Conservation (phyloP, 1,139 yeast species). For the Saccharomyces hybrid region DNA sequence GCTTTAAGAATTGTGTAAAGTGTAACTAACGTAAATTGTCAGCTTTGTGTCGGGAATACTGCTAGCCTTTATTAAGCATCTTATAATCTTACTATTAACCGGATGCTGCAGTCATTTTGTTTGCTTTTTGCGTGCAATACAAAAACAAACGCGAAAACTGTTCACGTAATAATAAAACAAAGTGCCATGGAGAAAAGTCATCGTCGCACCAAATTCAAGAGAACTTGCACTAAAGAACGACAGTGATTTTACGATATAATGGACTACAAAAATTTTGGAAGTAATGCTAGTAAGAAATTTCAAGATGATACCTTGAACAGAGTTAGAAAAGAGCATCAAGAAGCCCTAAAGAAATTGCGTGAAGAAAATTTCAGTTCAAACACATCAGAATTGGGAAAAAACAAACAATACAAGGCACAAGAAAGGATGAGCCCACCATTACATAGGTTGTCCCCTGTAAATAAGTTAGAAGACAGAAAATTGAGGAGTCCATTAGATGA, state of each 20-base stretch:
- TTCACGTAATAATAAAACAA: background rate
- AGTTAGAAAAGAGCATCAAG: slow-evolving; percentile 4
- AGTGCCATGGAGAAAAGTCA: background rate
- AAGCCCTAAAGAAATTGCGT: background rate
- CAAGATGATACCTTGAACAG: slow-evolving; percentile 4
- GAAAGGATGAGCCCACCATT: background rate
- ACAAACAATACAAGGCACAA: background rate
- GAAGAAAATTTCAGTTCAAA: background rate
- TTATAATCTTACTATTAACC: background rate
- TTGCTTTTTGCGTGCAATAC: background rate
- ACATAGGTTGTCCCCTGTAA: background rate
- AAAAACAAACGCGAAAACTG: slow-evolving; percentile 1
- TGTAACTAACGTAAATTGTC: background rate
- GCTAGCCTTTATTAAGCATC: background rate
- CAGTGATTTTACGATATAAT: background rate
- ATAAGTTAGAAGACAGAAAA: background rate
- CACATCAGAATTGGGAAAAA: background rate
- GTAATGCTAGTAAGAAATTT: background rate
- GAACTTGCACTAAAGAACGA: background rate
- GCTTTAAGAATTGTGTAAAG: background rate
- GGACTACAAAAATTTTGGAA: background rate
- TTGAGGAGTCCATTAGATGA: slow-evolving; percentile 3
- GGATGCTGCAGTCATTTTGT: background rate
- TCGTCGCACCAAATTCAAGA: background rate
- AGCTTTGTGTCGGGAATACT: background rate